Percentiles rank a stretch among this genome's conserved stretches.
These are phyloP conservation scores for Tetracladium marchalianum DNA, from an alignment of 495 filamentous ascomycete genomes.

Conservation along the genomic window DNA sequence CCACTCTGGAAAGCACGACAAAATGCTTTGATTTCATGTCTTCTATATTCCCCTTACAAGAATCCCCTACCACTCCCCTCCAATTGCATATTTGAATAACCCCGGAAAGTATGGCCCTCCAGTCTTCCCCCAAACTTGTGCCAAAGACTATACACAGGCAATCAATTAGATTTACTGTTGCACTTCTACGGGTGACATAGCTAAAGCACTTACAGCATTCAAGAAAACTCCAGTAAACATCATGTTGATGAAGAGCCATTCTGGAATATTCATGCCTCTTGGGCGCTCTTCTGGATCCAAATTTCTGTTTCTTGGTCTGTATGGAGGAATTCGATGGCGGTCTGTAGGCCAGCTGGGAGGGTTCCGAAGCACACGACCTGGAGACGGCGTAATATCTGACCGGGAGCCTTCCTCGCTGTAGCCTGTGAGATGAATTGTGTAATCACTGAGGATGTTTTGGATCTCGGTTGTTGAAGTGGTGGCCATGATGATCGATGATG, in stretches of 20 bases:
- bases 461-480: not conserved
- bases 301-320: conserved; percentile 35
- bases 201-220: conserved; percentile 32
- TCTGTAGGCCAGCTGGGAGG: conserved; percentile 31
- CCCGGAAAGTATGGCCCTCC: conserved; percentile 2
- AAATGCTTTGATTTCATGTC: no score
- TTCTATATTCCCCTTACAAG: not conserved
- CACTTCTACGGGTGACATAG: no score
- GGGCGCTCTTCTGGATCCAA: conserved; percentile 30
- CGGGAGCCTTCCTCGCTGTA: not conserved
- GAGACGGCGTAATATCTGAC: not conserved
- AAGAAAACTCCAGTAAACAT: conserved; percentile 43
- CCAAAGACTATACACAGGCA: conserved; percentile 17
- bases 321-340: conserved; percentile 39
- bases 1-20: no score
- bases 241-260: conserved; percentile 34
- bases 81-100: conserved; percentile 20
- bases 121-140: conserved; percentile 27
- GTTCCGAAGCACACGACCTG: conserved; percentile 8
- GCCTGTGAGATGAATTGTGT: conserved; percentile 1
- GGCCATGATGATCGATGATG: not conserved
- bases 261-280: conserved; percentile 28
- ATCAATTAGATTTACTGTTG: no score
- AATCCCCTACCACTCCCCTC: conserved; percentile 29
- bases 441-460: not conserved